A percentile compares a stretch with the other conserved stretches of the same genome.
Evolutionary conservation across 352 stramenopile species (phyloP).

Genomic region (Globisporangium ultimum): DNA sequence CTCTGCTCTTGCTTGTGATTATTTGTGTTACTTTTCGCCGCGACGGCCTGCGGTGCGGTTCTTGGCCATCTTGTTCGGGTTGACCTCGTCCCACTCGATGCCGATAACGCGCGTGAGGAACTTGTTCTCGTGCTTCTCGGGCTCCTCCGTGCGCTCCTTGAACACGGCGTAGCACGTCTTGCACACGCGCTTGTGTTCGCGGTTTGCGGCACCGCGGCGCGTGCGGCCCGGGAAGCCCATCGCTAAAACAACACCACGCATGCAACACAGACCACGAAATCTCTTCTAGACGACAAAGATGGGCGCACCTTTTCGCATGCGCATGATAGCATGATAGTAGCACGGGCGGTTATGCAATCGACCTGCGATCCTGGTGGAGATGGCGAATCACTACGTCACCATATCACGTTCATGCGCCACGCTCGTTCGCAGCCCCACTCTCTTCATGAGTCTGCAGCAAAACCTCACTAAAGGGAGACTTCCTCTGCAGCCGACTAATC

Average conservation of each 20-base stretch:
- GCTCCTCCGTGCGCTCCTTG: slow-evolving; percentile 72
- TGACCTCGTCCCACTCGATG: slow-evolving; percentile 89
- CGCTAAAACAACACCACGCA: slow-evolving; percentile 55
- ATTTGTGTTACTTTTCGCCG: slow-evolving; percentile 34
- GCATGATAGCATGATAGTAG: no score
- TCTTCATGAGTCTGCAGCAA: no score
- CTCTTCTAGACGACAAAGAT: no score
- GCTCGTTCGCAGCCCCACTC: no score
- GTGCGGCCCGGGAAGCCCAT: slow-evolving; percentile 81
- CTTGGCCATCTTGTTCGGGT: slow-evolving; percentile 76
- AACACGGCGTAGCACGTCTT: slow-evolving; percentile 87
- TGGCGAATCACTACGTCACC: no score
- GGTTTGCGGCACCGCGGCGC: slow-evolving; percentile 54
- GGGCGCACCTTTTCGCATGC: no score
- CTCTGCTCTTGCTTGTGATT: no score
- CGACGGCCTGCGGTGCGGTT: slow-evolving; percentile 46
- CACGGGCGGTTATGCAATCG: no score
- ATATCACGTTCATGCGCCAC: no score
- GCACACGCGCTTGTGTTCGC: slow-evolving; percentile 74
- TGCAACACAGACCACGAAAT: background rate
- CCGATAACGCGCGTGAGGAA: slow-evolving; percentile 83
- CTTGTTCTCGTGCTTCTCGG: slow-evolving; percentile 56
- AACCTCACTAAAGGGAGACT: no score
- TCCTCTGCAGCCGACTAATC: no score
- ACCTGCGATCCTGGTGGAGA: no score